Percentiles rank a stretch among this genome's conserved stretches.
Evolutionary conservation across 2,329 filamentous ascomycete species (phyloP).

Genomic region (Calonectria honghensis): DNA sequence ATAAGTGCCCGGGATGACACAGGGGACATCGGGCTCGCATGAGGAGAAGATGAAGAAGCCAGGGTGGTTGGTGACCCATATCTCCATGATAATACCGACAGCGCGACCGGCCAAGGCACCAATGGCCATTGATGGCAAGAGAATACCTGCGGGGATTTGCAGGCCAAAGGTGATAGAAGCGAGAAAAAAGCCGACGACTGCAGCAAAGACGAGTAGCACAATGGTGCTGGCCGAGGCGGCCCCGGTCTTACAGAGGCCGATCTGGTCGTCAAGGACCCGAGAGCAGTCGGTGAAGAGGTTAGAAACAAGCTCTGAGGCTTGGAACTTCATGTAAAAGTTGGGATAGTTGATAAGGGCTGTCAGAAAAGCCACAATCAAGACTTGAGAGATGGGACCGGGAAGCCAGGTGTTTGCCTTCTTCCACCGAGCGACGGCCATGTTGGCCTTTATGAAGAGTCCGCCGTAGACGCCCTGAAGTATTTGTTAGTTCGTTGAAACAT

Average conservation of each 20-base stretch:
- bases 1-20: slow-evolving; percentile 95
- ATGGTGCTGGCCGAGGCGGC: slow-evolving; percentile 89
- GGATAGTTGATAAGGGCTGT: slow-evolving; percentile 96
- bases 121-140: slow-evolving; percentile 96
- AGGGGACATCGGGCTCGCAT: slow-evolving; percentile 90
- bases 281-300: slow-evolving; percentile 94
- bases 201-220: slow-evolving; percentile 86
- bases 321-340: slow-evolving; percentile 96
- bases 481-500: slow-evolving; percentile 40
- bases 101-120: slow-evolving; percentile 93
- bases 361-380: slow-evolving; percentile 84
- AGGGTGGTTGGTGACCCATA: slow-evolving; percentile 88
- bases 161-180: slow-evolving; percentile 93
- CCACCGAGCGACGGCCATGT: slow-evolving; percentile 90
- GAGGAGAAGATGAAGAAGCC: slow-evolving; percentile 84
- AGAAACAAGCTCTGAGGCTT: slow-evolving; percentile 92
- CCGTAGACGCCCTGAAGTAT: slow-evolving; percentile 85
- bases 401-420: slow-evolving; percentile 80
- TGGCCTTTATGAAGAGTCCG: slow-evolving; percentile 94
- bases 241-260: slow-evolving; percentile 92
- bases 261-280: slow-evolving; percentile 86
- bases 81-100: slow-evolving; percentile 90
- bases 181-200: slow-evolving; percentile 88
- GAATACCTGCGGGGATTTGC: slow-evolving; percentile 95
- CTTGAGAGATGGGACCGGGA: slow-evolving; percentile 85